Percentiles rank a stretch among this genome's conserved stretches.
Evolutionary conservation across 352 stramenopile species (phyloP).

Genomic region (Phytophthora quininea): DNA sequence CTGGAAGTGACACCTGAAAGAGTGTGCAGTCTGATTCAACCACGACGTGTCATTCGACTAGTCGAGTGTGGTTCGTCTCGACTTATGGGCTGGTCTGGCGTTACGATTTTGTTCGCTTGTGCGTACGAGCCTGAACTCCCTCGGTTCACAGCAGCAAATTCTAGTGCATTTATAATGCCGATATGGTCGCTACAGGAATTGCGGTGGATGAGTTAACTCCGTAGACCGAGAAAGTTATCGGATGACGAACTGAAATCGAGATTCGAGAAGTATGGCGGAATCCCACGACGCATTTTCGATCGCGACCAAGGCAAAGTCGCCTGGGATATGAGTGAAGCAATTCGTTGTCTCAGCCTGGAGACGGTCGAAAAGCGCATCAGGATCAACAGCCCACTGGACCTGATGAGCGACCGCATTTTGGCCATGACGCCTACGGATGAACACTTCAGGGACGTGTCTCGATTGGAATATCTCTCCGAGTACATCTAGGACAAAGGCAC

Average conservation of each 20-base stretch:
- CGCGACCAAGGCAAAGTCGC: not conserved
- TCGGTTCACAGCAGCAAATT: not conserved
- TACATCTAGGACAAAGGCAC: not conserved
- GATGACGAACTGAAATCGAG: not conserved
- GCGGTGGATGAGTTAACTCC: not conserved
- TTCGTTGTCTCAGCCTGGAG: not conserved
- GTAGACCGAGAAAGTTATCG: not conserved
- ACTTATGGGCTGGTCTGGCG: not conserved
- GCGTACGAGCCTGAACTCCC: not conserved
- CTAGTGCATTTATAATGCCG: not conserved
- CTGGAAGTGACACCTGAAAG: slow-evolving; percentile 2
- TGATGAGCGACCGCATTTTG: not conserved
- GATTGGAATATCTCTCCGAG: not conserved
- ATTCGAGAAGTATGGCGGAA: not conserved
- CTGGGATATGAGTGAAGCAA: not conserved
- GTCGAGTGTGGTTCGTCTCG: slow-evolving; percentile 7
- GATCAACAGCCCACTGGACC: not conserved
- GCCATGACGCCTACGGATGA: not conserved
- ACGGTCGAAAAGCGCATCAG: not conserved
- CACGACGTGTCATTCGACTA: slow-evolving; percentile 10
- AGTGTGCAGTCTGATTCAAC: not conserved
- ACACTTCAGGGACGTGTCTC: not conserved
- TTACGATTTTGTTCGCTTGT: not conserved
- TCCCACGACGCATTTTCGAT: not conserved
- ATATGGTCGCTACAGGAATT: not conserved